phyloP scores from a whole-genome alignment of 2,329 filamentous ascomycete species.

The Colletotrichum horii region DNA sequence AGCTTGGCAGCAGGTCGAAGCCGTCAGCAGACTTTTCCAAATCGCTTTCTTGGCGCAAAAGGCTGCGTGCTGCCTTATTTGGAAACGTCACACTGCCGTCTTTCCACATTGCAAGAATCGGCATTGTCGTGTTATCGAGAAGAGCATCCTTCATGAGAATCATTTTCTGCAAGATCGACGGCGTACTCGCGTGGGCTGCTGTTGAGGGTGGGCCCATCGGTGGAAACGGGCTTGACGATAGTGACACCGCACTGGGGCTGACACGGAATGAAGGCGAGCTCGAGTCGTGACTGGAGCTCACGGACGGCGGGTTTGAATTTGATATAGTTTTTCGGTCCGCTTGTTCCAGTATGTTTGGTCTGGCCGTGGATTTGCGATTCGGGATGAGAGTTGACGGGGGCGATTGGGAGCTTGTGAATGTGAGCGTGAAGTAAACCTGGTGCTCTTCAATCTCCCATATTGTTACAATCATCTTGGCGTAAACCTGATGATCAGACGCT shows the following conservation, averaged over 20 bases:
- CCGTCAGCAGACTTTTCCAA: slow-evolving; percentile 48
- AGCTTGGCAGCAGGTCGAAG: slow-evolving; percentile 63
- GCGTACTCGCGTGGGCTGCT: slow-evolving; percentile 58
- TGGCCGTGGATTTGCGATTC: slow-evolving; percentile 43
- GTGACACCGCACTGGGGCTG: slow-evolving; percentile 57
- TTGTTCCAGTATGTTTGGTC: slow-evolving; percentile 46
- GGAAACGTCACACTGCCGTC: slow-evolving; percentile 77
- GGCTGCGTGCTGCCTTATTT: slow-evolving; percentile 66
- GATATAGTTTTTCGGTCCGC: slow-evolving; percentile 50
- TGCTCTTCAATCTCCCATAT: slow-evolving; percentile 73
- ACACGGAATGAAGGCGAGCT: slow-evolving; percentile 48
- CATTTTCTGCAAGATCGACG: slow-evolving; percentile 75
- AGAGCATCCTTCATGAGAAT: slow-evolving; percentile 79
- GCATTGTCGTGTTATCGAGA: slow-evolving; percentile 75
- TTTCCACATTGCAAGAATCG: slow-evolving; percentile 81
- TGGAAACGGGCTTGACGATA: slow-evolving; percentile 66
- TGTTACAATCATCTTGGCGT: slow-evolving; percentile 78
- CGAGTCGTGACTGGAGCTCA: slow-evolving; percentile 52
- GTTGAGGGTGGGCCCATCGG: slow-evolving; percentile 69
- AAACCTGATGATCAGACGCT: slow-evolving; percentile 47
- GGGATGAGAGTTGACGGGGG: slow-evolving; percentile 34
- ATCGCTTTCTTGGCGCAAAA: slow-evolving; percentile 52
- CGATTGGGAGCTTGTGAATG: slow-evolving; percentile 69
- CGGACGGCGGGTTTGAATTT: slow-evolving; percentile 51
- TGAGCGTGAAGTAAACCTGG: slow-evolving; percentile 74